These are phyloP conservation scores for Mycena sanguinolenta DNA, from an alignment of 768 basidiomycete genomes.

Conservation along the genomic window DNA sequence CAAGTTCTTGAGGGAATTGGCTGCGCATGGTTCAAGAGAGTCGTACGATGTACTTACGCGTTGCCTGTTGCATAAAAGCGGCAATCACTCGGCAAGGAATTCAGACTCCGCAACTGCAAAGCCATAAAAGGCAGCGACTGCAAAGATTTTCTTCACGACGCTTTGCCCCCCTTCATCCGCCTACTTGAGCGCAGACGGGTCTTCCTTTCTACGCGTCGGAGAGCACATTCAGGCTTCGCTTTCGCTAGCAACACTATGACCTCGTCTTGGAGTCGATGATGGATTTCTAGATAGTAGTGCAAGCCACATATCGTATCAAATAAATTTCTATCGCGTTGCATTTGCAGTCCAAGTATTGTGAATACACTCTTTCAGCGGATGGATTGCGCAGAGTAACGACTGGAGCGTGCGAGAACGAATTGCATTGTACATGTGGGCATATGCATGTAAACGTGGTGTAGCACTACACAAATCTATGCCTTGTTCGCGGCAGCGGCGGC, in stretches of 20 bases:
- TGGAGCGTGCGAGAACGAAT: background rate
- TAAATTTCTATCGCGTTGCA: background rate
- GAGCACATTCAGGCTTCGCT: conserved; percentile 67
- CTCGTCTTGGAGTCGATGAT: conserved; percentile 64
- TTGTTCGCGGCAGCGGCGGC: conserved; percentile 60
- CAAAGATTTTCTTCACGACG: conserved; percentile 34
- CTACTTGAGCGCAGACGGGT: conserved; percentile 41
- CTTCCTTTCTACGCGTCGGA: conserved; percentile 56
- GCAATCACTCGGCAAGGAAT: background rate
- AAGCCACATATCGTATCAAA: conserved; percentile 57
- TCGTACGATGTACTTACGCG: too few relatives aligned
- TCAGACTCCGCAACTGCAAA: background rate
- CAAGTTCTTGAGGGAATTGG: too few relatives aligned
- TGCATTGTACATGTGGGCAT: too few relatives aligned
- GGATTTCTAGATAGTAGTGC: conserved; percentile 84
- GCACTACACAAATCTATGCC: conserved; percentile 43
- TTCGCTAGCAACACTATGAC: conserved; percentile 83
- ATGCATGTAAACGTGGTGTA: too few relatives aligned
- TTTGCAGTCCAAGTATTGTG: background rate
- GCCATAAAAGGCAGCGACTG: background rate
- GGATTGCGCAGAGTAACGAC: background rate
- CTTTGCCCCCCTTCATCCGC: conserved; percentile 49
- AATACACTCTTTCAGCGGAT: background rate
- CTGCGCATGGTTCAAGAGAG: too few relatives aligned
- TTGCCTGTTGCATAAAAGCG: too few relatives aligned